These are phyloP conservation scores for Neofusicoccum laricinum DNA, from an alignment of 2,329 filamentous ascomycete genomes.

Conservation along the genomic window DNA sequence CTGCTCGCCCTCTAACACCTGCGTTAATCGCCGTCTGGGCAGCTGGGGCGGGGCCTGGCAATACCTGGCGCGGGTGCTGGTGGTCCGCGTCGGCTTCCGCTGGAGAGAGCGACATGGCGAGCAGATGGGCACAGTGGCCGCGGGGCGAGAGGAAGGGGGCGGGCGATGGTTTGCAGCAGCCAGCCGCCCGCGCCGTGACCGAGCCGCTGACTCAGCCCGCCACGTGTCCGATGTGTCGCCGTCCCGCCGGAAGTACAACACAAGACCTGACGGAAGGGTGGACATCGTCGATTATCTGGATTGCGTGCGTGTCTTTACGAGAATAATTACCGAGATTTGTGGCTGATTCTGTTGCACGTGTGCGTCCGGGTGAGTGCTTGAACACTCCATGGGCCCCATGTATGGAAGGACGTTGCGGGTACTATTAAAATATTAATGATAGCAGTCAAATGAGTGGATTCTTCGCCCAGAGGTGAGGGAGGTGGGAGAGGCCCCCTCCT, in stretches of 20 bases:
- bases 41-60: not conserved
- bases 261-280: not conserved
- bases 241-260: not conserved
- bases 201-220: too few species aligned
- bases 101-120: not conserved
- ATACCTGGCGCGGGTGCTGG: not conserved
- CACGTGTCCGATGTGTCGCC: too few species aligned
- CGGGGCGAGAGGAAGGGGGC: not conserved
- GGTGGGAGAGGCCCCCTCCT: too few species aligned
- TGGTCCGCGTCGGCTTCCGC: not conserved
- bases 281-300: not conserved
- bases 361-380: too few species aligned
- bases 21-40: not conserved
- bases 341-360: not conserved
- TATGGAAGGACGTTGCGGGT: too few species aligned
- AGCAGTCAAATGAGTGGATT: too few species aligned
- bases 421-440: too few species aligned
- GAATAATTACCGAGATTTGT: not conserved
- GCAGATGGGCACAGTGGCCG: too few species aligned
- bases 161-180: too few species aligned
- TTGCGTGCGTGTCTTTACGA: not conserved
- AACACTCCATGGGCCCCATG: too few species aligned
- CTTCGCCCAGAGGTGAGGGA: too few species aligned
- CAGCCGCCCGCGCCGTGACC: too few species aligned
- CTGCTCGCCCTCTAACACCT: not conserved